Base-by-base conservation (phyloP, 495 filamentous ascomycete genomes). In the Xylaria venustula region DNA sequence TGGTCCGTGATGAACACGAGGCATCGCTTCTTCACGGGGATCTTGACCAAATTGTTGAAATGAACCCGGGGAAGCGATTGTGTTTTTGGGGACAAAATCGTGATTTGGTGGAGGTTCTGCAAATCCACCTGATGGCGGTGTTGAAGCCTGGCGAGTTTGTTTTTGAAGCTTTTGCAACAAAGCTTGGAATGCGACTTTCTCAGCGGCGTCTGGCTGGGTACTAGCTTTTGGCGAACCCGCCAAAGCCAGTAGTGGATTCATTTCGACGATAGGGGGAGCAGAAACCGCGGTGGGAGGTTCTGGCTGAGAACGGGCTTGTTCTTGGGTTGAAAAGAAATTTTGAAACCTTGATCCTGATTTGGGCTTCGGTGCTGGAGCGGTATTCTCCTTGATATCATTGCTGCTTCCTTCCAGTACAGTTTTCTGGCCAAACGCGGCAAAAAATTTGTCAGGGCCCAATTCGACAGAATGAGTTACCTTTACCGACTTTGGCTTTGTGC, bases 171-270 rank as follows among this genome's bases (percentile, higher is more conserved):
- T 95, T 61, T 90, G 84, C 32, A 98, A 75, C 41, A 98, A 88
- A 46, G 87, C 85, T 60, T 93, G 88, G 71, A 98, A 98, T 0
- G 90, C 94, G 76, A 90, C 87, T 73, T 91, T 93, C 61, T 98
- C 93, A 22, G 89, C 87, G 58, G 81, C 81, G 34, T 81, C 81
- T 9, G 78, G 75, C 7, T 77, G 64, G 23, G 68, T 64, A 28
- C 64, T 58, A 25, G 69, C 45, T 54, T 62, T 55, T 28, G 58
- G 47, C 14, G 68, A 66, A 41, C 68, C 60, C 36, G 71, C 47
- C 58, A 69, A 32, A 36, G 65, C 60, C 1, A 69, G 63, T 47
- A 75, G 67, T 46, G 65, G 69, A 26, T 69, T 71, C n/a, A 48
- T 22, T 54, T 69, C 69, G 7, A 14, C 17, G 17, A 52, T 30